phyloP scores from a whole-genome alignment of 108 stramenopile genomes.

The Nannochloropsis gaditana region DNA sequence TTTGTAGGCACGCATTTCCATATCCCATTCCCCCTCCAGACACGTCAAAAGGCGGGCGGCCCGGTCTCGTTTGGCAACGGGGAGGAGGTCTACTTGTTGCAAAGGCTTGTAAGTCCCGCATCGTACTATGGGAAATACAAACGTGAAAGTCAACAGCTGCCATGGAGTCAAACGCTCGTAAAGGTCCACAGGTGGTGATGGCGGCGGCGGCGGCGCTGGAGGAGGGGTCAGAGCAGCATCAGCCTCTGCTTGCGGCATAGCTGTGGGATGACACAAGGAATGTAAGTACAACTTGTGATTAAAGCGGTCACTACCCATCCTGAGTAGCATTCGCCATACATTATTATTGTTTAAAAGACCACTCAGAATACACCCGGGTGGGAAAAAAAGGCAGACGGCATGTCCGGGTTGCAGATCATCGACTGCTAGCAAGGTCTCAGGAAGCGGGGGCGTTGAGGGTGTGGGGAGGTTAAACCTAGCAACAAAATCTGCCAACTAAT shows the following conservation, averaged over 20 bases:
- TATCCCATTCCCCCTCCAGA: slow-evolving; percentile 15
- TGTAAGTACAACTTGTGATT: neutral
- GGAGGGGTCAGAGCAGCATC: neutral
- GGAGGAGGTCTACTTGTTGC: slow-evolving; percentile 9
- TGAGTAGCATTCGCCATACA: too few relatives aligned
- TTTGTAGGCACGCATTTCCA: neutral
- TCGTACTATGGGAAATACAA: neutral
- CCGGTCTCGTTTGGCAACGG: neutral
- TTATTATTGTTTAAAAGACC: too few relatives aligned
- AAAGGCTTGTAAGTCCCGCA: neutral
- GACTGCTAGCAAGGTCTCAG: too few relatives aligned
- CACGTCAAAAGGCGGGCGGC: neutral
- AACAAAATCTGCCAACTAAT: too few relatives aligned
- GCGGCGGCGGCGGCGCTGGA: neutral
- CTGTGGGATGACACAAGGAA: too few relatives aligned
- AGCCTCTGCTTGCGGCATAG: neutral
- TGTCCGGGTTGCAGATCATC: too few relatives aligned
- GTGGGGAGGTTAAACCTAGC: too few relatives aligned
- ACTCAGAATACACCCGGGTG: neutral
- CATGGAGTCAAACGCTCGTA: slow-evolving; percentile 5
- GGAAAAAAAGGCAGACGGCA: neutral
- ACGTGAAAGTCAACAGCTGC: neutral
- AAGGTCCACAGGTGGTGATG: slow-evolving; percentile 19
- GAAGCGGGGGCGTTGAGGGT: too few relatives aligned
- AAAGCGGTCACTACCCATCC: neutral